Evolutionary conservation across 495 filamentous ascomycete genomes (phyloP).

Genomic region (Penicillium atrosanguineum): DNA sequence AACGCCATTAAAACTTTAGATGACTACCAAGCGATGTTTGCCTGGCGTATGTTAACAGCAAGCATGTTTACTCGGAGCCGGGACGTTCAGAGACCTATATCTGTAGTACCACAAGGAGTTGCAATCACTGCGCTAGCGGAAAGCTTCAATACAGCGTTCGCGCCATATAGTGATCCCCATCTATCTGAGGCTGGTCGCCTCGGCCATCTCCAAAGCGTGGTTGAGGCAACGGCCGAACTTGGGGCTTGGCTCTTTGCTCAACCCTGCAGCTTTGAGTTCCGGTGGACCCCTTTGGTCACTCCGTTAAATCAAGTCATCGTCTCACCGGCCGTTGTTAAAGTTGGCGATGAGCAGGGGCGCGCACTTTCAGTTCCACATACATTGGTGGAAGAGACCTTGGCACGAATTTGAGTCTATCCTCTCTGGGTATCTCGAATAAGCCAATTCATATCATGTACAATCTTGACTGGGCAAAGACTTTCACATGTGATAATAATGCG

Average conservation of each 20-base stretch:
- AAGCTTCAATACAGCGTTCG: conserved; percentile 20
- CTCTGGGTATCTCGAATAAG: too few species aligned
- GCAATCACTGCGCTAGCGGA: conserved; percentile 9
- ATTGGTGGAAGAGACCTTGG: conserved; percentile 5
- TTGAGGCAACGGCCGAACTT: conserved; percentile 14
- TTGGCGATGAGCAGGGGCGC: conserved; percentile 19
- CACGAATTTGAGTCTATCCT: conserved; percentile 3
- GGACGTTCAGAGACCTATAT: not conserved
- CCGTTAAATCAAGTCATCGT: conserved; percentile 5
- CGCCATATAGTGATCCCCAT: conserved; percentile 14
- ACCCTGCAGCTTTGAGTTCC: conserved; percentile 23
- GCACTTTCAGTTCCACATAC: conserved; percentile 14
- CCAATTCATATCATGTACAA: too few species aligned
- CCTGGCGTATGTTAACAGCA: conserved; percentile 29
- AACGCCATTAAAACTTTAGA: conserved; percentile 2
- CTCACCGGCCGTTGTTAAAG: conserved; percentile 21
- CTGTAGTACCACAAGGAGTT: not conserved
- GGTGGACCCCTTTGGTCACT: conserved; percentile 8
- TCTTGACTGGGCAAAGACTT: too few species aligned
- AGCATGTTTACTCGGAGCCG: conserved; percentile 10
- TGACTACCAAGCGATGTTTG: conserved; percentile 11
- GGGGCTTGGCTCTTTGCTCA: conserved; percentile 29
- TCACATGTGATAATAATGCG: too few species aligned
- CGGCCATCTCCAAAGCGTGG: conserved; percentile 16
- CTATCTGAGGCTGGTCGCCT: conserved; percentile 13